phyloP scores from a whole-genome alignment of 192 early-diverging fungal species.

The Phycomyces nitens region DNA sequence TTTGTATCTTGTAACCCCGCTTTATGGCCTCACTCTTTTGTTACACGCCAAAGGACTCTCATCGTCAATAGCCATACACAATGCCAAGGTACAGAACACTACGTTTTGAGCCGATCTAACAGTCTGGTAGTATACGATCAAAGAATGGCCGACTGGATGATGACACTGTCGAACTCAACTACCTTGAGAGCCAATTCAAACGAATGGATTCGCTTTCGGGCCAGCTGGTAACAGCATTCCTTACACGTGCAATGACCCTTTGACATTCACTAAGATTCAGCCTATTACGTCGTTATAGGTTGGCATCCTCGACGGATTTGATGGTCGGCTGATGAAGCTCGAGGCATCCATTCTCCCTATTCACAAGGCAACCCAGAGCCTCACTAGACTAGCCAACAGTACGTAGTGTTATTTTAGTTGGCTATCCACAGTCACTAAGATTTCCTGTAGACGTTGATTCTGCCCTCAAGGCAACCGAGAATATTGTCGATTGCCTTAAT shows the following conservation, averaged over 20 bases:
- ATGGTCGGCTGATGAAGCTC: slow-evolving; percentile 63
- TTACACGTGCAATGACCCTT: not conserved
- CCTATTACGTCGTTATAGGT: slow-evolving; percentile 36
- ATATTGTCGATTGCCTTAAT: slow-evolving; percentile 66
- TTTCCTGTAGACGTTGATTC: slow-evolving; percentile 58
- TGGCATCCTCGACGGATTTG: slow-evolving; percentile 72
- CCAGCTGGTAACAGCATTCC: slow-evolving; percentile 30
- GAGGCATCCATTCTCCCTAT: slow-evolving; percentile 80
- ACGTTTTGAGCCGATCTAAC: no score
- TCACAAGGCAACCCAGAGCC: slow-evolving; percentile 67
- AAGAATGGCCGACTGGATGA: slow-evolving; percentile 27
- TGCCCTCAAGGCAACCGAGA: slow-evolving; percentile 55
- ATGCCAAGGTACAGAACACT: no score
- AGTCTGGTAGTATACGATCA: not conserved
- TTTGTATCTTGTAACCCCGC: no score
- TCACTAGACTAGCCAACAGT: slow-evolving; percentile 75
- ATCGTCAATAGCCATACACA: not conserved
- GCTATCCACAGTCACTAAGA: no score
- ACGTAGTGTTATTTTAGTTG: slow-evolving; percentile 14
- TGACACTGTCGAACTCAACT: slow-evolving; percentile 36
- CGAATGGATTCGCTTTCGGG: slow-evolving; percentile 38
- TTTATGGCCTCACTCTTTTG: no score
- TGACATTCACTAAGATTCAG: not conserved
- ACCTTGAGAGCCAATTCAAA: slow-evolving; percentile 32
- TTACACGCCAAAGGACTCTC: not conserved